Conservation (phyloP, 106 monocot species). For the Gastrodia elata region DNA sequence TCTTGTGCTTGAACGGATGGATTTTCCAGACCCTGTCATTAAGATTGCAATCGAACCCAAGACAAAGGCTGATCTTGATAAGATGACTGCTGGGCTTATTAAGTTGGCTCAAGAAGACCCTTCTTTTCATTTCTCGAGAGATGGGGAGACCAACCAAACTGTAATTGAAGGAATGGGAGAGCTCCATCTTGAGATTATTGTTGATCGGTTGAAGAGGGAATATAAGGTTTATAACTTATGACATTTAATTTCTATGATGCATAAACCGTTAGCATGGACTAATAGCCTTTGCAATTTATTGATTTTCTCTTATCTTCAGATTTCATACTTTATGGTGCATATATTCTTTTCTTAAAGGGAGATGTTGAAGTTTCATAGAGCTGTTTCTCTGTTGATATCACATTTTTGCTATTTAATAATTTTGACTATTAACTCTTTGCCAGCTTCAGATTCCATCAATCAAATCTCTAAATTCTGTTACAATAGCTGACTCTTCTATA, state of each 20-base stretch:
- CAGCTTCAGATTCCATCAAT: neutral
- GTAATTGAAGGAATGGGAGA: slow-evolving; percentile 99
- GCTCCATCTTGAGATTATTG: slow-evolving; percentile 97
- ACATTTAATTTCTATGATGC: neutral
- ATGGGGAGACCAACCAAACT: slow-evolving; percentile 97
- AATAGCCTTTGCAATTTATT: neutral
- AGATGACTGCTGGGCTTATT: slow-evolving; percentile 84
- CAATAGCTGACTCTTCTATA: neutral
- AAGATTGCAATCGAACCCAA: slow-evolving; percentile 99
- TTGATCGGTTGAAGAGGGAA: slow-evolving; percentile 87
- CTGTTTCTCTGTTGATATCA: neutral
- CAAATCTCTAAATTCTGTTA: neutral
- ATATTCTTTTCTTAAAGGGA: neutral
- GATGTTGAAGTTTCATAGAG: neutral
- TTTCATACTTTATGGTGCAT: neutral
- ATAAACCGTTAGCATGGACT: neutral
- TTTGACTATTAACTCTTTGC: neutral
- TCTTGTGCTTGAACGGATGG: slow-evolving; percentile 93
- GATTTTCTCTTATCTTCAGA: neutral
- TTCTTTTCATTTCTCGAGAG: slow-evolving; percentile 97
- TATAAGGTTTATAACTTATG: slow-evolving; percentile 53
- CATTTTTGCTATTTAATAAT: neutral
- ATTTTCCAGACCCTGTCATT: slow-evolving; percentile 98
- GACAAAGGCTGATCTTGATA: slow-evolving; percentile 96
- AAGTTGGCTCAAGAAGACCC: slow-evolving; percentile 98